Evolutionary conservation across 2,329 filamentous ascomycete genomes (phyloP), one percentile per base, ranked within the genome.

Genomic region (Magnaporthiopsis poae): DNA sequence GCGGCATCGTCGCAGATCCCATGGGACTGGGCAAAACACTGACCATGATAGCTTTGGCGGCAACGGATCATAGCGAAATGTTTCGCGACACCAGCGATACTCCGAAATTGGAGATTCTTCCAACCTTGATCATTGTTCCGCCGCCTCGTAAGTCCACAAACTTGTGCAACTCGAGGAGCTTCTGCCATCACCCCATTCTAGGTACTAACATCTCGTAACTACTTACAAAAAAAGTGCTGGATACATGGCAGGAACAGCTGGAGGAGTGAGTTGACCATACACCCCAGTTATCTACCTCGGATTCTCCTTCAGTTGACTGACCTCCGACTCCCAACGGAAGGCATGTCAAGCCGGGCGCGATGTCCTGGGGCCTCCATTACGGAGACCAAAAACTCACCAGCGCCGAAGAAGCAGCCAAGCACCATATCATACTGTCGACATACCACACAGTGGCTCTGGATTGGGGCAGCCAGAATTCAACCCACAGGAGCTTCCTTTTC

Each of bases 21-120:
- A 82, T 82, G 80, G 80, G 80, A 0, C 70, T 81, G 0, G 80
- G 80, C 0, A 82, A 82, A 65, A 80, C 80, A 0, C 67, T 81
- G 0, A 76, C 76, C 0, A 80, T 81, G 76, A 77, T 82, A 33
- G 70, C 79, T 0, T 66, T 82, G 1, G 70, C 75, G 1, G 79
- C 78, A 1, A 68, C 70, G 0, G 76, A 78, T 61, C 60, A 68
- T 5, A 46, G 39, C 15, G 36, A 65, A 3, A 21, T 21, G 27
- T 21, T 25, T 11, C 61, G 27, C 15, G 35, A 52, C 9, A 15
- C 35, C 29, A 29, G 39, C 15, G 39, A 46, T 46, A 18, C 39
- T 7, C 39, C 39, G 33, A 64, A 39, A 33, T 35, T n/a, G 36
- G n/a, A n/a, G 21, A 35, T 56, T 27, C 65, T 11, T 21, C 60